Percentiles rank a stretch among this genome's conserved stretches.
Evolutionary conservation across 2,329 filamentous ascomycete species (phyloP).

Genomic region (Cladobotryum mycophilum): DNA sequence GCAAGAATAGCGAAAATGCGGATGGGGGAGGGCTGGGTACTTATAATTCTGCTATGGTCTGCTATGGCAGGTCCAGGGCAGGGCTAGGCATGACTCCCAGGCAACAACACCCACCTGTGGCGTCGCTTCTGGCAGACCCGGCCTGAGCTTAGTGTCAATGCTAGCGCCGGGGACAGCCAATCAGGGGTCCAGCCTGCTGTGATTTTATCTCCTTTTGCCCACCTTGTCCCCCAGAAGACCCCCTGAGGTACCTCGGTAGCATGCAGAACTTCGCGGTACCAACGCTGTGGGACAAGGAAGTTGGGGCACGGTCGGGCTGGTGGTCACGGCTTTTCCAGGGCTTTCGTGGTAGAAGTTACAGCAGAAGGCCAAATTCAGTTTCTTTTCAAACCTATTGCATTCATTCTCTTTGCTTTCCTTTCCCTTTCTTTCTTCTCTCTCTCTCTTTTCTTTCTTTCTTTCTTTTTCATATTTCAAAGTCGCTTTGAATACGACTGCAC

Average conservation of each 20-base stretch:
- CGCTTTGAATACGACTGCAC: neutral
- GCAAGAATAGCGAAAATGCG: conserved; percentile 42
- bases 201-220: conserved; percentile 36
- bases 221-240: conserved; percentile 24
- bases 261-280: conserved; percentile 19
- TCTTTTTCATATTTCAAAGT: neutral
- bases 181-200: conserved; percentile 24
- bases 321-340: conserved; percentile 8
- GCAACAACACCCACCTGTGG: conserved; percentile 39
- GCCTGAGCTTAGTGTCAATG: conserved; percentile 30
- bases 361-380: neutral
- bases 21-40: conserved; percentile 48
- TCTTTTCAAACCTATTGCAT: neutral
- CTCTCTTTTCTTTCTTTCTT: neutral
- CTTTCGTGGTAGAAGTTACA: neutral
- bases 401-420: neutral
- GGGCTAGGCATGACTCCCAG: conserved; percentile 34
- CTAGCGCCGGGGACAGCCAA: conserved; percentile 32
- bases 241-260: conserved; percentile 36
- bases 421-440: neutral
- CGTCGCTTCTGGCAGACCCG: conserved; percentile 35
- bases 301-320: conserved; percentile 12
- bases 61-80: conserved; percentile 27
- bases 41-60: conserved; percentile 52
- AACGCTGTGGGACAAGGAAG: conserved; percentile 7